A percentile compares a stretch with the other conserved stretches of the same genome.
Evolutionary conservation across 176 grass and related monocot species (phyloP).

Genomic region (Rhynchospora tenuis): DNA sequence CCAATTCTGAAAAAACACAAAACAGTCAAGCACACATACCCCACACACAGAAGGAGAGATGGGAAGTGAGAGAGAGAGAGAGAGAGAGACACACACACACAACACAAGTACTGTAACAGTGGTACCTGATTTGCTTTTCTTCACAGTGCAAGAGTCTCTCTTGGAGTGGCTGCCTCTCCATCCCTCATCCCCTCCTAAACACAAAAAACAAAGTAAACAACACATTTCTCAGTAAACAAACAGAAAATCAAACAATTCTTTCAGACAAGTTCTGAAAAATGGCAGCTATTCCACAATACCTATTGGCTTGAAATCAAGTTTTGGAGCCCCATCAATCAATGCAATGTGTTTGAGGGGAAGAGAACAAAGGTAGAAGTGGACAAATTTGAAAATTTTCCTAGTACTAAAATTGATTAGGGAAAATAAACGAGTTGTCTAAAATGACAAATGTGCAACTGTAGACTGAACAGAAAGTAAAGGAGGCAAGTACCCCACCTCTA

Average conservation of each 20-base stretch:
- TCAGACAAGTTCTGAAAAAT: slow-evolving; percentile 20
- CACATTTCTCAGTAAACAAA: slow-evolving; percentile 12
- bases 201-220: slow-evolving; percentile 3
- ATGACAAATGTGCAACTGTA: slow-evolving; percentile 21
- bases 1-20: slow-evolving; percentile 15
- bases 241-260: background rate
- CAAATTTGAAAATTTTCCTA: slow-evolving; percentile 19
- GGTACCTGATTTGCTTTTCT: slow-evolving; percentile 87
- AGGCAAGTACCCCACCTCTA: slow-evolving; percentile 36
- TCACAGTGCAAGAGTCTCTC: slow-evolving; percentile 65
- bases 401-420: slow-evolving; percentile 8
- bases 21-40: background rate
- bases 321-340: slow-evolving; percentile 8
- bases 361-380: slow-evolving; percentile 29
- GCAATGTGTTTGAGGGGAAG: slow-evolving; percentile 15
- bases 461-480: slow-evolving; percentile 19
- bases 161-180: slow-evolving; percentile 79
- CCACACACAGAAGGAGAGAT: slow-evolving; percentile 9
- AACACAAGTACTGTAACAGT: slow-evolving; percentile 24
- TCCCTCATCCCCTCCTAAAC: slow-evolving; percentile 56
- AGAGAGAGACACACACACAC: slow-evolving; percentile 5
- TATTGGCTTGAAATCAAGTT: background rate
- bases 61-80: slow-evolving; percentile 7
- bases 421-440: slow-evolving; percentile 33
- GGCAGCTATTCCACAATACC: background rate